Base-by-base conservation (phyloP, 2,329 filamentous ascomycete genomes). In the Trichoderma semiorbis region DNA sequence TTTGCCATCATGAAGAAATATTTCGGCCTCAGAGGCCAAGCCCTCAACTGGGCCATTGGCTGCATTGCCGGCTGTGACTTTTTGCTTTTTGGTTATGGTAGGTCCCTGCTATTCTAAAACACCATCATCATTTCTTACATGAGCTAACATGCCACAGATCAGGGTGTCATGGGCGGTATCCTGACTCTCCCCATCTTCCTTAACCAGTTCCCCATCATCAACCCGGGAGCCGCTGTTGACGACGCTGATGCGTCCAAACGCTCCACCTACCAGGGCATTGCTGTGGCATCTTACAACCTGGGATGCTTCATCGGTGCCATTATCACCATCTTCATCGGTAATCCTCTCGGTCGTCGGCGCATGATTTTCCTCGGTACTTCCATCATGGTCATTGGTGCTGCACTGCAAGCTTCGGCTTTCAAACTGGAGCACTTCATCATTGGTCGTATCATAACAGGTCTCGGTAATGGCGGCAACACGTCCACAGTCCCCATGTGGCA, bases 111-210 rank as follows among this genome's bases (percentile, higher is more conserved):
- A 30, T 32, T 18, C 6, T 60, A 28, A 21, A 2, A 18, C 39
- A 55, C 26, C 28, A 26, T 47, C 14, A 7, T 28, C 7, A 0
- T 43, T 21, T 50, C 26, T 5, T 11, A 1, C 24, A 12, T 26
- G 21, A 7, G 16, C 58, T 62, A 34, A 69, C 47, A 65, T 11
- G n/a, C 24, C n/a, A 14, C 86, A 90, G 92, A 93, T 79, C 91
- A 92, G 80, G 90, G 92, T 78, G 91, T 93, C 11, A 94, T 93
- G 86, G 92, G 91, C 60, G 90, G 90, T 71, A 89, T 95, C 74
- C 83, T 95, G 71, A 93, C 91, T 3, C 86, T 95, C 11, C 81
- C 83, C 32, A 81, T 88, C 75, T 91, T 91, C 78, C 83, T 90
- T 21, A 72, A 77, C 1, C 88, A 86, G 76, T 91, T 91, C 80